These are phyloP conservation scores for Gaeumannomyces tritici DNA, from an alignment of 2,329 filamentous ascomycete species.

Conservation along the genomic window DNA sequence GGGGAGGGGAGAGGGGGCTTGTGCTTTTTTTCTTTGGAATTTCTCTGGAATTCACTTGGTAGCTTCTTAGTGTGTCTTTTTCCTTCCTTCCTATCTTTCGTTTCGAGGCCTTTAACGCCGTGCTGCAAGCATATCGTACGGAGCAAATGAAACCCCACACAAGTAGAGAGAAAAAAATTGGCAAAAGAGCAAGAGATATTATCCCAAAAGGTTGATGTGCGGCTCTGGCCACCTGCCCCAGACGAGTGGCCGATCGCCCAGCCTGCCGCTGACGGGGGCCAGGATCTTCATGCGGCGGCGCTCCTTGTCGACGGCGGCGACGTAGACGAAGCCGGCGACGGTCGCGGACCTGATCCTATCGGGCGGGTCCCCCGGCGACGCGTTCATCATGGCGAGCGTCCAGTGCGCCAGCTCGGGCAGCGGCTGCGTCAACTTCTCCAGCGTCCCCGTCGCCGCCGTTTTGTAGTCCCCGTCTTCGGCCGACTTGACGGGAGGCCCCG, in stretches of 20 bases:
- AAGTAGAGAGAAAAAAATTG: not conserved
- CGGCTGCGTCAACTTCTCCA: constrained; percentile 56
- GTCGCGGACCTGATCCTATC: constrained; percentile 69
- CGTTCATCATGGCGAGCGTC: constrained; percentile 77
- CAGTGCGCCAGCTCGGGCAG: constrained; percentile 63
- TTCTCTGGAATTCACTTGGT: no score
- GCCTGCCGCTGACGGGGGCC: constrained; percentile 70
- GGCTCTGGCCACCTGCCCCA: constrained; percentile 84
- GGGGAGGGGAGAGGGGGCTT: no score
- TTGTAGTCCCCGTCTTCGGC: no score
- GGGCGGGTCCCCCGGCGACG: constrained; percentile 56
- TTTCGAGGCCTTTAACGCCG: not conserved
- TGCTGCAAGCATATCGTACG: not conserved
- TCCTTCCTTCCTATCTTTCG: not conserved
- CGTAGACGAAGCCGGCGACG: constrained; percentile 88
- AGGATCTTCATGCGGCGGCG: constrained; percentile 73
- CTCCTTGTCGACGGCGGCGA: constrained; percentile 82
- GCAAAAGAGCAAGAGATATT: not conserved
- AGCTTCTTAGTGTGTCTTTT: not conserved
- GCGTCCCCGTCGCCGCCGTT: constrained; percentile 20
- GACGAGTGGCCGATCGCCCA: constrained; percentile 71
- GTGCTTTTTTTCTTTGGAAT: no score
- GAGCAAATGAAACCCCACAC: not conserved
- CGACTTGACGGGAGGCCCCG: no score
- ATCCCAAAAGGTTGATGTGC: constrained; percentile 65